Conservation (phyloP, 1,284 basidiomycete species). For the Paramarasmius palmivorus region DNA sequence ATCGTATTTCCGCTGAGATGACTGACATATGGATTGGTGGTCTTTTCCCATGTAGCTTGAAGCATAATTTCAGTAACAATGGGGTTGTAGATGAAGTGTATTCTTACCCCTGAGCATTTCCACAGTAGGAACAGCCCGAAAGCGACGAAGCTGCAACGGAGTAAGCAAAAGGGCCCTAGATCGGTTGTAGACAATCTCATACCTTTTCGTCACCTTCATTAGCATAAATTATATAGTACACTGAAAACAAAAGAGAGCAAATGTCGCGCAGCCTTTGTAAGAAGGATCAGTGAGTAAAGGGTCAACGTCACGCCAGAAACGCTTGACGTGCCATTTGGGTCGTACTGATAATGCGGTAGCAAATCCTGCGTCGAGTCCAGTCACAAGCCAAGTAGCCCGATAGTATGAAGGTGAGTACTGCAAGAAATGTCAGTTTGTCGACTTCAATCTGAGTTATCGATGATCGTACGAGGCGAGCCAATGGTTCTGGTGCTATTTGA, state of each 20-base stretch:
- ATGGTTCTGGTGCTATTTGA: slow-evolving; percentile 84
- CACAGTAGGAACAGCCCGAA: slow-evolving; percentile 90
- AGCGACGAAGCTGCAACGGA: slow-evolving; percentile 82
- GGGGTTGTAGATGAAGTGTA: not conserved
- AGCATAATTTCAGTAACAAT: no score
- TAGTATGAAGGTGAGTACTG: slow-evolving; percentile 94
- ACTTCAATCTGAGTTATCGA: slow-evolving; percentile 6
- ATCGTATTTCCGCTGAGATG: slow-evolving; percentile 8
- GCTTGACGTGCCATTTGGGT: slow-evolving; percentile 63
- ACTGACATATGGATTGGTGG: slow-evolving; percentile 85
- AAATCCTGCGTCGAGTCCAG: slow-evolving; percentile 95
- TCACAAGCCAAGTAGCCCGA: slow-evolving; percentile 94
- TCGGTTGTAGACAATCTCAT: no score
- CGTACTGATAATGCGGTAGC: slow-evolving; percentile 92
- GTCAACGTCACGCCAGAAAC: not conserved
- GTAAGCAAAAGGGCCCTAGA: no score
- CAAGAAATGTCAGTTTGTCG: slow-evolving; percentile 15
- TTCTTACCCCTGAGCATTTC: slow-evolving; percentile 81
- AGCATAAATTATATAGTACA: slow-evolving; percentile 94
- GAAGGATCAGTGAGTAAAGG: not conserved
- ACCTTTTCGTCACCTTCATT: slow-evolving; percentile 95
- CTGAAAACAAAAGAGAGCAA: slow-evolving; percentile 80
- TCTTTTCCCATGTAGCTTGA: slow-evolving; percentile 90
- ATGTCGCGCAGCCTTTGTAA: slow-evolving; percentile 70
- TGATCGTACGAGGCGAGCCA: slow-evolving; percentile 76